Base-by-base conservation (phyloP, 306 rosid species). In the Vigna angularis region DNA sequence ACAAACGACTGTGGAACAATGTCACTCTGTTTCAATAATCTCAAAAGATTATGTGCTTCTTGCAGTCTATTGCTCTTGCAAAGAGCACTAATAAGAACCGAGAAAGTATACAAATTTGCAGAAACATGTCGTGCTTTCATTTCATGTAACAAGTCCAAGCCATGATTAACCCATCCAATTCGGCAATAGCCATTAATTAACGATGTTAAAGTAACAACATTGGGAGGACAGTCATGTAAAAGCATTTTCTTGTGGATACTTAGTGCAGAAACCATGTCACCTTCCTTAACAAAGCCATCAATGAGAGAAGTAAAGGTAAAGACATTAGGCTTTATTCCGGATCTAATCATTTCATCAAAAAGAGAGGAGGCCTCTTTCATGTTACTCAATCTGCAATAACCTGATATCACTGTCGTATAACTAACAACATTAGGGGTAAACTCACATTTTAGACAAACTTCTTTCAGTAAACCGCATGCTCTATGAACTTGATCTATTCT, bases 201-300 rank as follows among this genome's bases (percentile, higher is more conserved):
- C 66, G 96, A 84, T 81, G 97, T 92, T 80, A 85, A 83, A 34
- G 96, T 90, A 52, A 90, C 83, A 28, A 92, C 92, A 64, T 94
- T 93, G 0, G 96, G 93, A 2, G 8, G 36, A 85, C 80, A 90
- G 44, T 96, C 93, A 24, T 77, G 66, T 49, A 17, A 69, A 8
- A 81, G 75, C 93, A 94, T 88, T 81, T 61, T 88, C 73, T 92
- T 91, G 62, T 79, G 76, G 80, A 83, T 75, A 64, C 79, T 81
- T 48, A 85, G 36, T 2, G 94, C 96, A 75, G 91, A 86, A 63
- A 61, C 81, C 86, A 90, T 81, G 81, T 91, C 83, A 32, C 96
- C 88, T 47, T 69, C 85, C 85, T 90, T 90, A 76, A 90, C 89
- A 74, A 86, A 91, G 18, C 98, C 97, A 78, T 91, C 76, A 59